Evolutionary conservation across 495 filamentous ascomycete genomes (phyloP), one percentile per base, ranked within the genome.

Genomic region (Apodospora peruviana): DNA sequence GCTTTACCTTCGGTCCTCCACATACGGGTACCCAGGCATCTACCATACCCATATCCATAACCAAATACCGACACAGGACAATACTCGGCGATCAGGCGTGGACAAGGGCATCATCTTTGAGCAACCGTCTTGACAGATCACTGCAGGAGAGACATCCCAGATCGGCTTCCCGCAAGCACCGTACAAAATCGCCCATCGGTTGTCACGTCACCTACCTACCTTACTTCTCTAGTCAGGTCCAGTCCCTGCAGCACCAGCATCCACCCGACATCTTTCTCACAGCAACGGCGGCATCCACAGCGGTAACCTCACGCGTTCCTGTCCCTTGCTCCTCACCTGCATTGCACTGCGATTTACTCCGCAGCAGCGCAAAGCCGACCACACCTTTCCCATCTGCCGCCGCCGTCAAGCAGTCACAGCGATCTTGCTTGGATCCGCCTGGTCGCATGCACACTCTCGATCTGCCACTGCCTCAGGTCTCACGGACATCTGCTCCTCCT

Each of bases 211-310:
- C 27, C 27, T 32, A 32, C 27, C 27, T 7, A 32, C 27, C 27
- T 32, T 32, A 32, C 7, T 14, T 32, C 27, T 32, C 27, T 32
- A 32, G 27, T 32, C 27, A 32, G 14, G 19, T n/a, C 20, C 45
- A 38, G 45, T 48, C 51, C 51, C 51, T 54, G 45, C 45, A 54
- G 51, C 51, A 32, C 7, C 27, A 32, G 27, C 27, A 32, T 7
- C 27, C 27, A 32, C 27, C 14, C 27, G 7, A 7, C 7, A 32
- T 7, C 27, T 32, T 14, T 32, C 27, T 7, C 7, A 32, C 27
- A 32, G 27, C 27, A 14, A 14, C 27, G 14, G 7, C 7, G 7
- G 14, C 27, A 45, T 37, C 51, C 40, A 40, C 46, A 37, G 40
- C 51, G 46, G 45, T 40, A 49, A 47, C 51, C 34, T 46, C 47